These are phyloP conservation scores for Mycena pura DNA, from an alignment of 768 basidiomycete species.

Conservation along the genomic window DNA sequence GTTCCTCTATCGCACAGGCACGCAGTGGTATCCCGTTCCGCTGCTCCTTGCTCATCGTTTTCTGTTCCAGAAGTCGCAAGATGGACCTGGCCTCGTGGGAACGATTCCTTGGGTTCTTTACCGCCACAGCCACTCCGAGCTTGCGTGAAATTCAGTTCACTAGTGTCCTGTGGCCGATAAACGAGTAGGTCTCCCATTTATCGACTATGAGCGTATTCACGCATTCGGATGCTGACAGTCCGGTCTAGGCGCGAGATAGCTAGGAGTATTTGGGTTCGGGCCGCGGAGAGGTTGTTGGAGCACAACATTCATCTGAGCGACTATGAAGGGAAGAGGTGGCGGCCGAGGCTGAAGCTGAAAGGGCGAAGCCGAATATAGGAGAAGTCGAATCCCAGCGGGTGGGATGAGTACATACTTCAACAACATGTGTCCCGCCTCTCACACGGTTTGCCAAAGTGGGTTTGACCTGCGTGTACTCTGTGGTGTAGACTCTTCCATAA, in stretches of 20 bases:
- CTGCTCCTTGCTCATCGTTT: not conserved
- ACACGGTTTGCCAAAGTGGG: no score
- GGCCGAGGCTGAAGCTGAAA: conserved; percentile 15
- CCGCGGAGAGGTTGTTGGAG: conserved; percentile 9
- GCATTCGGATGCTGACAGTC: not conserved
- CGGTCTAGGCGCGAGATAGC: conserved; percentile 4
- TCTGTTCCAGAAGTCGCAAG: not conserved
- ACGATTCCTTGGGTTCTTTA: conserved; percentile 7
- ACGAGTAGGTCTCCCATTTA: conserved; percentile 3
- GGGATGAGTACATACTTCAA: no score
- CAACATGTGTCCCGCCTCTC: no score
- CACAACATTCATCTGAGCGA: conserved; percentile 6
- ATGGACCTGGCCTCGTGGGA: not conserved
- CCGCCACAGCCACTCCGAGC: not conserved
- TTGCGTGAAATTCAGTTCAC: conserved; percentile 8
- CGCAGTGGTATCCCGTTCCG: not conserved
- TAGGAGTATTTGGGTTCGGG: conserved; percentile 16
- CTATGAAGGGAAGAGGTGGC: conserved; percentile 16
- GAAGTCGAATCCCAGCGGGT: no score
- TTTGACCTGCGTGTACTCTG: no score
- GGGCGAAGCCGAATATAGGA: no score
- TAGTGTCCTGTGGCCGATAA: conserved; percentile 13
- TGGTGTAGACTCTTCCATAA: no score
- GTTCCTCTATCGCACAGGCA: not conserved
- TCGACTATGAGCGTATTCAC: no score